Evolutionary conservation across 441 rosid genomes (phyloP).

Genomic region (Euphorbia schlechtendalii): DNA sequence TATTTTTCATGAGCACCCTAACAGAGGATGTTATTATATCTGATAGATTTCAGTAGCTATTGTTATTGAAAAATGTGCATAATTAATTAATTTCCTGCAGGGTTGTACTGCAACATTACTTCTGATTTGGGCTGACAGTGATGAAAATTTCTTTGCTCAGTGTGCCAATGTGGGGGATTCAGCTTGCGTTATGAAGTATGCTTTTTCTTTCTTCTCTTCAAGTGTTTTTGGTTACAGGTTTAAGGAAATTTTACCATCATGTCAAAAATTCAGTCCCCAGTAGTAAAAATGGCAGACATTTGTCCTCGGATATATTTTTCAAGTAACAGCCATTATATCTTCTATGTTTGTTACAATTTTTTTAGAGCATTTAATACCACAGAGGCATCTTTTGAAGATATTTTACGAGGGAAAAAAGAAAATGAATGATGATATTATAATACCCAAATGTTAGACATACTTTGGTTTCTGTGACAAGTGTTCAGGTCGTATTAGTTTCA

Average conservation of each 20-base stretch:
- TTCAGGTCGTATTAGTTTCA: not conserved
- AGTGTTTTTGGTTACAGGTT: not conserved
- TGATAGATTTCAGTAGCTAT: not conserved
- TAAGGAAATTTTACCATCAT: not conserved
- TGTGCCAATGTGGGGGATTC: slow-evolving; percentile 99
- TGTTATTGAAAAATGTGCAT: not conserved
- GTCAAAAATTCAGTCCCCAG: not conserved
- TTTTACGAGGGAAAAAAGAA: not conserved
- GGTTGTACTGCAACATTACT: slow-evolving; percentile 96
- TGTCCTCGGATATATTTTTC: not conserved
- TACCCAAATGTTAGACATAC: not conserved
- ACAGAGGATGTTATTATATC: not conserved
- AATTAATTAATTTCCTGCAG: slow-evolving; percentile 28
- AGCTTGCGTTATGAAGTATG: slow-evolving; percentile 79
- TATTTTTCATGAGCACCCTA: not conserved
- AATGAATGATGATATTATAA: not conserved
- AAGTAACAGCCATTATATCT: not conserved
- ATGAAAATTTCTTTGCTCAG: slow-evolving; percentile 57
- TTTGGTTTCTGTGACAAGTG: not conserved
- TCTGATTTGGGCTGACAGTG: slow-evolving; percentile 66
- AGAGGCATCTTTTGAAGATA: not conserved
- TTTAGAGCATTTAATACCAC: not conserved
- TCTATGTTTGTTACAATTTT: not conserved
- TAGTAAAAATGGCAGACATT: not conserved
- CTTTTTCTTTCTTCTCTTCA: slow-evolving; percentile 12